Evolutionary conservation across 2,329 filamentous ascomycete species (phyloP).

Genomic region (Acrocalymma vagum): DNA sequence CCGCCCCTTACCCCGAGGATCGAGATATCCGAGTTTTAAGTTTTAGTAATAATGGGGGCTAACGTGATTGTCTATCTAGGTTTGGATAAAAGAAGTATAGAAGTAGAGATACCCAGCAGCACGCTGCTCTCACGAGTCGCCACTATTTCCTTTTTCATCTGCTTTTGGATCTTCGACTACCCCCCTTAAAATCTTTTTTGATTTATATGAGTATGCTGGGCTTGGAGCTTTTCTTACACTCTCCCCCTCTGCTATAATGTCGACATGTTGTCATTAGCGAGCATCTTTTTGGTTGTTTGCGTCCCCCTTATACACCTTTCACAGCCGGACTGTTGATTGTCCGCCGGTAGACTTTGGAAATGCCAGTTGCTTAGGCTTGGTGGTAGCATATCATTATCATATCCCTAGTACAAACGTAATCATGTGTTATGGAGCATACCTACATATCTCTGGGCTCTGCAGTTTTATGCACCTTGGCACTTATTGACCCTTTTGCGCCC

Average conservation of each 20-base stretch:
- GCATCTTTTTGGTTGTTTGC: constrained; percentile 27
- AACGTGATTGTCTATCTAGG: constrained; percentile 36
- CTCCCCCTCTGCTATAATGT: constrained; percentile 36
- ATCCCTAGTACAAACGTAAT: constrained; percentile 9
- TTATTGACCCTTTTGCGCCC: too few relatives aligned
- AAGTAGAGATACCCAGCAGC: constrained; percentile 49
- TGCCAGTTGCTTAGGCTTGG: too few relatives aligned
- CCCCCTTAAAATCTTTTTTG: constrained; percentile 14
- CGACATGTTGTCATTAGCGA: constrained; percentile 35
- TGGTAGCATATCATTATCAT: constrained; percentile 8
- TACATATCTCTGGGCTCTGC: too few relatives aligned
- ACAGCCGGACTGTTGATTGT: constrained; percentile 50
- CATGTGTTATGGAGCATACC: constrained; percentile 11
- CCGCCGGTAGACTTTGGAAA: constrained; percentile 27
- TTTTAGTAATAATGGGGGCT: constrained; percentile 12
- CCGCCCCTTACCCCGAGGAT: constrained; percentile 35
- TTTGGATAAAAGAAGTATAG: constrained; percentile 56
- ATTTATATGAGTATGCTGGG: too few relatives aligned
- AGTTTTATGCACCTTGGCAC: too few relatives aligned
- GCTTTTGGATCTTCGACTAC: constrained; percentile 18
- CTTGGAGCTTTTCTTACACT: constrained; percentile 15
- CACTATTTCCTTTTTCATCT: constrained; percentile 20
- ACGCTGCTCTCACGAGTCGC: constrained; percentile 31
- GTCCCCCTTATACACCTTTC: constrained; percentile 30
- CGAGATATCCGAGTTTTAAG: constrained; percentile 14